Evolutionary conservation across 2,329 filamentous ascomycete genomes (phyloP), one percentile per base, ranked within the genome.

Genomic region (Fusarium sp.): DNA sequence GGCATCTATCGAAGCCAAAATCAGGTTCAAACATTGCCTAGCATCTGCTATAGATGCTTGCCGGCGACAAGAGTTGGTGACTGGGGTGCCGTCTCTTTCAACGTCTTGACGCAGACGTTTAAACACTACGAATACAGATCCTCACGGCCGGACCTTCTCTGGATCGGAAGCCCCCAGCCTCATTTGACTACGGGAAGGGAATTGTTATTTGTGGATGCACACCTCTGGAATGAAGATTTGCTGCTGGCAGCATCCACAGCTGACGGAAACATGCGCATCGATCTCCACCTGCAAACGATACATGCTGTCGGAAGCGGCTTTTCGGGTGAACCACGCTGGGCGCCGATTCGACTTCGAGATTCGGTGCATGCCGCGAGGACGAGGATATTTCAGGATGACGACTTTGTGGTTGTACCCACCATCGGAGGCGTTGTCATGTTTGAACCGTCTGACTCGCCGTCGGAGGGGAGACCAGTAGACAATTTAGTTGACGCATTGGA

Each of bases 21-120:
- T 6, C 18, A 8, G 27, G n/a, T 16, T 25, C 50, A 25, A 6
- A n/a, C 11, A 23, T 30, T 18, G 14, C 32, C 20, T 13, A 35
- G 8, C 43, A 37, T 69, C 6, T 73, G 73, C 20, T 20, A 25
- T 7, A 69, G 68, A 30, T 67, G 66, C 20, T 30, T 67, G 3
- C 67, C 67, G 3, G 25, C 18, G n/a, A 65, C 14, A 50, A 65
- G 60, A 34, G 7, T 6, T 2, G 76, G 72, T 1, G 68, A 76
- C 7, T 74, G 71, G 68, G 69, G 68, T 2, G 63, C 66, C 3
- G 5, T 77, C 4, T 60, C 67, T 1, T 78, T 78, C 52, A 78
- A 78, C n/a, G 58, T 71, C 35, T 25, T 71, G 6, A 72, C 67
- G 6, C 56, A 75, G 39, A 68, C 56, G 0, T 78, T 78, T 59